Percentiles rank a stretch among this genome's conserved stretches.
Conservation (phyloP, 2,329 filamentous ascomycete species). For the Fusarium sp. region DNA sequence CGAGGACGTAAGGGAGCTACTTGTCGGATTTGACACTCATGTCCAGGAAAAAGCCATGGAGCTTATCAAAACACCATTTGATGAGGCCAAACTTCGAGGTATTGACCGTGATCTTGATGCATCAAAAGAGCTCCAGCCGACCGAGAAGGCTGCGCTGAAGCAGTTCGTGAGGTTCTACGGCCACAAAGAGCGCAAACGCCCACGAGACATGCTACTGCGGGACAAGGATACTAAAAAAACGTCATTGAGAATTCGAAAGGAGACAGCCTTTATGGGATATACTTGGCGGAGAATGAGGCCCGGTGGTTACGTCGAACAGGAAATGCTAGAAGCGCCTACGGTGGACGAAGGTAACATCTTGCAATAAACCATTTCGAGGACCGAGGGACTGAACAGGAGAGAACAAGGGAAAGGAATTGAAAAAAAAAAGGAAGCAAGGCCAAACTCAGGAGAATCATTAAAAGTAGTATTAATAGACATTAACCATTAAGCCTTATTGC, state of each 20-base stretch:
- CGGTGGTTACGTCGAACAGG: constrained; percentile 49
- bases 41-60: constrained; percentile 62
- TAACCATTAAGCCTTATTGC: constrained; percentile 41
- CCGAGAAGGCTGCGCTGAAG: constrained; percentile 62
- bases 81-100: constrained; percentile 63
- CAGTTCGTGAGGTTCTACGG: constrained; percentile 68
- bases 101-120: constrained; percentile 66
- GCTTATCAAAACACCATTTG: constrained; percentile 64
- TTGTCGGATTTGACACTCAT: constrained; percentile 58
- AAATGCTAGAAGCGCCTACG: constrained; percentile 1
- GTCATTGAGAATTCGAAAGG: constrained; percentile 86
- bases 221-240: constrained; percentile 76
- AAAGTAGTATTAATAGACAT: constrained; percentile 48
- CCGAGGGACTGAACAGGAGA: not conserved
- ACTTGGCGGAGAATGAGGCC: constrained; percentile 76
- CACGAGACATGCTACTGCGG: constrained; percentile 87
- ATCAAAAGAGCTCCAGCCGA: constrained; percentile 51
- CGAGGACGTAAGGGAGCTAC: constrained; percentile 52
- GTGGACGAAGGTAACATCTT: constrained; percentile 1
- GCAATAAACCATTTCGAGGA: not conserved
- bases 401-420: not conserved
- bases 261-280: constrained; percentile 90
- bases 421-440: not conserved
- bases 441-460: constrained; percentile 11
- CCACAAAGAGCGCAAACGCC: constrained; percentile 79